Conservation (phyloP, 805 yeast genomes). For the Pichia eremophila region DNA sequence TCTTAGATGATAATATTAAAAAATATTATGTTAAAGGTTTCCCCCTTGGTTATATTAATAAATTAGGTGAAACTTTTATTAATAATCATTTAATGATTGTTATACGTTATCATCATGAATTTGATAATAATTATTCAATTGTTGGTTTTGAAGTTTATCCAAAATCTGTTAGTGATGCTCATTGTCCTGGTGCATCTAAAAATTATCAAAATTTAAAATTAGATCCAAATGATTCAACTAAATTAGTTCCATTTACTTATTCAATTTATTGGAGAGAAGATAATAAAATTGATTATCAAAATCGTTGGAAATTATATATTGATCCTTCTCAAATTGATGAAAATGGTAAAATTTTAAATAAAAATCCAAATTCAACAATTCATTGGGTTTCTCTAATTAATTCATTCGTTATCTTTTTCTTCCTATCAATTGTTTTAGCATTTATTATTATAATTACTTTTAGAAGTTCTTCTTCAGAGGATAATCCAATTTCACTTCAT, state of each 20-base stretch:
- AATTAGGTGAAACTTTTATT: conserved; percentile 49
- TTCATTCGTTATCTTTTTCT: conserved; percentile 53
- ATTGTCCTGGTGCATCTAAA: conserved; percentile 69
- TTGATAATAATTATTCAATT: conserved; percentile 42
- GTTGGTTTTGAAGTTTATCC: conserved; percentile 92
- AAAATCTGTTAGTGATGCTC: conserved; percentile 55
- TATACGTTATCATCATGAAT: conserved; percentile 54
- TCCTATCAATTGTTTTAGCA: conserved; percentile 57
- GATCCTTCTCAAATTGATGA: conserved; percentile 25
- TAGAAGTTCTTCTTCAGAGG: conserved; percentile 32
- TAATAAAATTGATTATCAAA: conserved; percentile 47
- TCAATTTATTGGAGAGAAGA: conserved; percentile 89
- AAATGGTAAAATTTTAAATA: conserved; percentile 16
- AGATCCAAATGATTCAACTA: conserved; percentile 31
- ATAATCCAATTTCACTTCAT: background rate
- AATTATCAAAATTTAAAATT: conserved; percentile 50
- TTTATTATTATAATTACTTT: conserved; percentile 51
- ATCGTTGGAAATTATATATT: conserved; percentile 63
- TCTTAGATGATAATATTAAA: conserved; percentile 36
- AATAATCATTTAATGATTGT: conserved; percentile 80
- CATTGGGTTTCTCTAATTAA: conserved; percentile 76
- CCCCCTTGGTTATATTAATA: conserved; percentile 64
- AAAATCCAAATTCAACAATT: conserved; percentile 28
- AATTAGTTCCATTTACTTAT: conserved; percentile 65
- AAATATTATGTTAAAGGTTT: conserved; percentile 76